Conservation (phyloP, 2,329 filamentous ascomycete species). For the Gaeumannomyces sp. region DNA sequence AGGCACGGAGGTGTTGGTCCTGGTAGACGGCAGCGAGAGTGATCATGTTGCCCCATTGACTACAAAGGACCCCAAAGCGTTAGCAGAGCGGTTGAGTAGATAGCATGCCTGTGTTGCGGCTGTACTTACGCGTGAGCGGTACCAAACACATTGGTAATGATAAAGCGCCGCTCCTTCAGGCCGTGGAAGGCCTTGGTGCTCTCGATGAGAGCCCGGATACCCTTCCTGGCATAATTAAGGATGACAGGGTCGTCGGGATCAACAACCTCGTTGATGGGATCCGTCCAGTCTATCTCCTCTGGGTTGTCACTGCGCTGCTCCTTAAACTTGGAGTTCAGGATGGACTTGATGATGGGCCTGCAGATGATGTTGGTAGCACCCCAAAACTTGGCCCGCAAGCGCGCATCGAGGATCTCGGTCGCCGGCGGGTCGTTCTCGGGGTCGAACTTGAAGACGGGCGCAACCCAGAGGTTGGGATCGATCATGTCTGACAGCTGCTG, state of each 20-base stretch:
- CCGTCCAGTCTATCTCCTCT: conserved; percentile 19
- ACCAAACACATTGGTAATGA: conserved; percentile 94
- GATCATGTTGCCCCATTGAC: conserved; percentile 94
- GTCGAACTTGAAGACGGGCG: conserved; percentile 47
- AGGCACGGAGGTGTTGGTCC: conserved; percentile 53
- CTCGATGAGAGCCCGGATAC: conserved; percentile 68
- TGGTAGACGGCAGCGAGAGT: conserved; percentile 78
- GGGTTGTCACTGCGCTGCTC: conserved; percentile 13
- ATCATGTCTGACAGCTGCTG: neutral
- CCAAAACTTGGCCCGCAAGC: conserved; percentile 90
- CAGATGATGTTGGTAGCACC: conserved; percentile 87
- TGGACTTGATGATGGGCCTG: conserved; percentile 62
- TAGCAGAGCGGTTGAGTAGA: conserved; percentile 16
- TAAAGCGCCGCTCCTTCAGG: conserved; percentile 57
- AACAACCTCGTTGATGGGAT: conserved; percentile 1
- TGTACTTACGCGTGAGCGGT: conserved; percentile 89
- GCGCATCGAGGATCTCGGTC: conserved; percentile 69
- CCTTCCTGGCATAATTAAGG: conserved; percentile 51
- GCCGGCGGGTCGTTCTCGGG: conserved; percentile 63
- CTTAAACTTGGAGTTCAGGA: conserved; percentile 43
- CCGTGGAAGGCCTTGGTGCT: conserved; percentile 79
- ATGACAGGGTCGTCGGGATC: conserved; percentile 27
- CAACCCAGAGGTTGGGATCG: conserved; percentile 35
- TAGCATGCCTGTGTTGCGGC: neutral
- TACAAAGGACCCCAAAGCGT: conserved; percentile 29